Base-by-base conservation (phyloP, 2,329 filamentous ascomycete species). In the Penicillium brasilianum region DNA sequence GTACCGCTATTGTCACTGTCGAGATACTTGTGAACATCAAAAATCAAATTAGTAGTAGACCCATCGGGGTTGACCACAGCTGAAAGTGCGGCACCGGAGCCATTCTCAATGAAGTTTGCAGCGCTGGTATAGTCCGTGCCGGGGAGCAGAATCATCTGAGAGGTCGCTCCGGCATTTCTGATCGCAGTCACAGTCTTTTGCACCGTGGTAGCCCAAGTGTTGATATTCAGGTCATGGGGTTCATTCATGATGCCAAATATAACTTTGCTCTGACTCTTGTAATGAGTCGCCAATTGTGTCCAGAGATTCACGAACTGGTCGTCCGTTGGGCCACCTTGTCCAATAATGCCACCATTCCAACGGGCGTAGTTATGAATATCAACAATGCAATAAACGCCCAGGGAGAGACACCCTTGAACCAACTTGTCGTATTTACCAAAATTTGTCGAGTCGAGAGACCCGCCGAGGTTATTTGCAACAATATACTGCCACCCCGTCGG, bases 1-100 rank as follows among this genome's bases (percentile, higher is more conserved):
- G 50, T 53, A 14, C 50, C 50, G 20, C 50, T 53, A 16, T 53
- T 53, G 14, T 53, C 50, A n/a, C 34, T 39, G 36, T 53, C 50
- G 16, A 53, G 50, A 25, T 53, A 53, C 50, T 53, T 53, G 34
- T 53, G 50, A 10, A 53, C 50, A 25, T 53, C 50, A 25, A 53
- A 53, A 13, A 53, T 41, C 50, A 53, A 20, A 32, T 53, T 53
- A 11, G 50, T 53, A 20, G 50, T 53, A 13, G 50, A 30, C n/a
- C 50, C 50, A 39, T 53, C 50, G 6, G 34, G 50, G 50, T 53
- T 53, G 22, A 13, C 20, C 18, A 53, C 50, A 4, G 50, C 34
- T n/a, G 36, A 8, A 5, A 53, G 50, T 20, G 50, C 50, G 3
- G 50, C 50, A n/a, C 50, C 50, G 1, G 50, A 53, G 22, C 50